Base-by-base conservation (phyloP, 2,329 filamentous ascomycete genomes). In the Pseudocercospora vitis region DNA sequence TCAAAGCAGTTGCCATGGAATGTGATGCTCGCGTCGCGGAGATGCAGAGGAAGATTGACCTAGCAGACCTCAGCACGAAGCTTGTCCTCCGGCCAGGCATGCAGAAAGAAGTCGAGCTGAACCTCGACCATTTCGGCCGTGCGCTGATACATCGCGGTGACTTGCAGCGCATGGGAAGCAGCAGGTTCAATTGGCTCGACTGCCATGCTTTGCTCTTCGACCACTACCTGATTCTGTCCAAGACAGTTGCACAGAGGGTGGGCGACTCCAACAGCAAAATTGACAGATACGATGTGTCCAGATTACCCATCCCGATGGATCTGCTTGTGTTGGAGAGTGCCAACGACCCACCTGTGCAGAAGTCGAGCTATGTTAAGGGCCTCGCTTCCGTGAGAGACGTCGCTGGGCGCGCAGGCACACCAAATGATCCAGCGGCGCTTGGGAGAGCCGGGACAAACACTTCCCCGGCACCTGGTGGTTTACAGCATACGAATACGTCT, bases 291-390 rank as follows among this genome's bases (percentile, higher is more conserved):
- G 94, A 99, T 70, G 92, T 99, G 26, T 96, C 91, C 0, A 91
- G 95, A 71, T 80, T 95, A 77, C 90, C 88, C 5, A 96, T 99
- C 59, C 94, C 94, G 0, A 99, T 99, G 92, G 91, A 95, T 63
- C 78, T 99, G 2, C 78, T 99, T 21, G 89, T 95, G 46, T 78
- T 99, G 0, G 95, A 99, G 72, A 96, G 89, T 69, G 86, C 89
- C 62, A 89, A 92, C 61, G 95, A 99, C 61, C 90, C 96, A 60
- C 86, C 94, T 0, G 88, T 97, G 4, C 82, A 91, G 52, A 95
- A 94, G 70, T 79, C 82, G 1, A 63, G 53, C 21, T 70, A 71
- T 47, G 79, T 87, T 63, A 91, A 90, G 68, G 85, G 88, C 37
- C 82, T 92, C 48, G 83, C 85, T 46, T 81, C 85, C 19, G 78